Conservation (phyloP, 1,284 basidiomycete genomes). For the Phaffia rhodozyma region DNA sequence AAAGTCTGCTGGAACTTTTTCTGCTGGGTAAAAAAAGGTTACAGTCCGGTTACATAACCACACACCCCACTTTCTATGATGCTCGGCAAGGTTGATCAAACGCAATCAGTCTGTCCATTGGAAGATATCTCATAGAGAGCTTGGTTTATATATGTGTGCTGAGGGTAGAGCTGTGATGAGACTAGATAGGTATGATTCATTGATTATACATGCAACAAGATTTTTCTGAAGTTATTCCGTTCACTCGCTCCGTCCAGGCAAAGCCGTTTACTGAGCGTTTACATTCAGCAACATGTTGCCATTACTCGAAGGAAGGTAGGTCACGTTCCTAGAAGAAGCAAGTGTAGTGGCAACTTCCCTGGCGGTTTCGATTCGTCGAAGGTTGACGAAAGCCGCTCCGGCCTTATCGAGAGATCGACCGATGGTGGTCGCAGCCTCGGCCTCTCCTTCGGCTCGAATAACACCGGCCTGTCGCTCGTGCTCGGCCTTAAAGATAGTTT, state of each 20-base stretch:
- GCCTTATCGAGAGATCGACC: conserved; percentile 85
- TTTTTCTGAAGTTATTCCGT: not conserved
- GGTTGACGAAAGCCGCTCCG: conserved; percentile 87
- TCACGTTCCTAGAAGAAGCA: conserved; percentile 33
- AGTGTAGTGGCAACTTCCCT: conserved; percentile 70
- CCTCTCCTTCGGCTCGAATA: conserved; percentile 96
- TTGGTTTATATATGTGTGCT: no score
- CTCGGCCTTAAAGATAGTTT: conserved; percentile 53
- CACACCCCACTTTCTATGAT: no score
- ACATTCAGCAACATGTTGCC: conserved; percentile 31
- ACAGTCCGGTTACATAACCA: not conserved
- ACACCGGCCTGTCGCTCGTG: conserved; percentile 98
- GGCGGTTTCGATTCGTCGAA: conserved; percentile 94
- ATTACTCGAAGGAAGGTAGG: conserved; percentile 34
- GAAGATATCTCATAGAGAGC: no score
- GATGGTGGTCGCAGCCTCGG: conserved; percentile 89
- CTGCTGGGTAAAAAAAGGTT: not conserved
- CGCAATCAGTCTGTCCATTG: no score
- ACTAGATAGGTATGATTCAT: no score
- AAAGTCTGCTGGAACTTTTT: not conserved
- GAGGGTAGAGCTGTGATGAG: no score
- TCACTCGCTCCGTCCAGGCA: conserved; percentile 22
- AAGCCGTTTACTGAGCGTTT: not conserved
- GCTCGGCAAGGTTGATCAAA: no score
- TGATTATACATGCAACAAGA: no score